Percentiles rank a stretch among this genome's conserved stretches.
Evolutionary conservation across 2,329 filamentous ascomycete genomes (phyloP).

Genomic region (Hirsutella rhossiliensis): DNA sequence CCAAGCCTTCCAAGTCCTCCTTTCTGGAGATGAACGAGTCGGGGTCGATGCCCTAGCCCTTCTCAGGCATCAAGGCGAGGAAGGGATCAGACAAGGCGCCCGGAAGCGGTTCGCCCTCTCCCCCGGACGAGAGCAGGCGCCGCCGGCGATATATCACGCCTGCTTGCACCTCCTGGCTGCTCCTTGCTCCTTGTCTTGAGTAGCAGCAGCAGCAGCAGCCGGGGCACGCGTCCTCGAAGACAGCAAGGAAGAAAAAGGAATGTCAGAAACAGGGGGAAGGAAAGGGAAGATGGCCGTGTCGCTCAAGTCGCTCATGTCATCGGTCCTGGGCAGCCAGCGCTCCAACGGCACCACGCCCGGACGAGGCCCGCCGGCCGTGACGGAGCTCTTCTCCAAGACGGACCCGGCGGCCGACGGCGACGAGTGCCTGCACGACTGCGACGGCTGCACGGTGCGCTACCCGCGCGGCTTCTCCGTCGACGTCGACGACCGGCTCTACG

Average conservation of each 20-base stretch:
- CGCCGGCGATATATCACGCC: no score
- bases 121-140: no score
- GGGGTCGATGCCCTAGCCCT: no score
- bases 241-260: neutral
- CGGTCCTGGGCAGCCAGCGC: conserved; percentile 16
- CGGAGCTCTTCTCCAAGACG: conserved; percentile 59
- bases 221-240: no score
- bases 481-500: conserved; percentile 67
- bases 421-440: conserved; percentile 81
- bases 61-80: no score
- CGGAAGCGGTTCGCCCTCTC: no score
- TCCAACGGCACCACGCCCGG: conserved; percentile 9
- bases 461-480: conserved; percentile 65
- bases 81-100: no score
- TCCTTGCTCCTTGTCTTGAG: no score
- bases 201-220: no score
- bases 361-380: conserved; percentile 11
- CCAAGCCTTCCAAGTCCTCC: no score
- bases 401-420: conserved; percentile 72
- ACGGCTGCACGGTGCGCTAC: conserved; percentile 65
- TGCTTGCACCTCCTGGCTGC: no score
- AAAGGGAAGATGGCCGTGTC: conserved; percentile 25
- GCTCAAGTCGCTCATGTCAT: conserved; percentile 18
- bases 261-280: neutral
- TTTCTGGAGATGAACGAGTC: no score